Percentiles rank a stretch among this genome's conserved stretches.
Evolutionary conservation across 306 rosid species (phyloP).

Genomic region (Crataegus laevigata): DNA sequence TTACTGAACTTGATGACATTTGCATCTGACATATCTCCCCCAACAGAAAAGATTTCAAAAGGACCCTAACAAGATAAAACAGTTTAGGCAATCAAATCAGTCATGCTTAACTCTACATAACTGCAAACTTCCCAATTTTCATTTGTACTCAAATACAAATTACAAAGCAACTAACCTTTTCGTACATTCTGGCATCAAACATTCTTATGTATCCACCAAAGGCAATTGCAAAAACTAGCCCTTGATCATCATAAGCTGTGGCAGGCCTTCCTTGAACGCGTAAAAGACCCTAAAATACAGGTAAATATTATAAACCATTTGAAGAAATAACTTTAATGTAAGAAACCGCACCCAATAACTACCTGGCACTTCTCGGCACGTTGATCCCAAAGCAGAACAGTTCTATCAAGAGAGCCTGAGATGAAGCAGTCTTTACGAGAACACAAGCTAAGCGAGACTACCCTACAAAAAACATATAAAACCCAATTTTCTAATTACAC

Average conservation of each 20-base stretch:
- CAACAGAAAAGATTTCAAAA: conserved; percentile 81
- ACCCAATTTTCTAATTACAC: not conserved
- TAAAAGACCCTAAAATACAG: conserved; percentile 57
- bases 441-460: conserved; percentile 90
- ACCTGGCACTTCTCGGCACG: conserved; percentile 95
- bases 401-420: conserved; percentile 91
- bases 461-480: conserved; percentile 41
- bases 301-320: not conserved
- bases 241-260: conserved; percentile 87
- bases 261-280: conserved; percentile 98
- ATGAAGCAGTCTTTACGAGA: conserved; percentile 78
- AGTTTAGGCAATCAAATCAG: conserved; percentile 9
- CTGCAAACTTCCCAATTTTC: not conserved
- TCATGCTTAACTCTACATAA: not conserved
- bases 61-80: conserved; percentile 61
- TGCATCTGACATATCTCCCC: conserved; percentile 88
- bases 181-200: conserved; percentile 87
- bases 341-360: conserved; percentile 6
- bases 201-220: conserved; percentile 82
- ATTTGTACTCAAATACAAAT: conserved; percentile 7
- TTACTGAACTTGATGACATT: conserved; percentile 91
- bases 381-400: conserved; percentile 95
- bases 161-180: conserved; percentile 49
- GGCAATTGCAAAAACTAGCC: conserved; percentile 83
- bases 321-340: conserved; percentile 2